Evolutionary conservation across 1,139 yeast genomes (phyloP), one percentile per base, ranked within the genome.

Genomic region (Kurtzmaniella natalensis): DNA sequence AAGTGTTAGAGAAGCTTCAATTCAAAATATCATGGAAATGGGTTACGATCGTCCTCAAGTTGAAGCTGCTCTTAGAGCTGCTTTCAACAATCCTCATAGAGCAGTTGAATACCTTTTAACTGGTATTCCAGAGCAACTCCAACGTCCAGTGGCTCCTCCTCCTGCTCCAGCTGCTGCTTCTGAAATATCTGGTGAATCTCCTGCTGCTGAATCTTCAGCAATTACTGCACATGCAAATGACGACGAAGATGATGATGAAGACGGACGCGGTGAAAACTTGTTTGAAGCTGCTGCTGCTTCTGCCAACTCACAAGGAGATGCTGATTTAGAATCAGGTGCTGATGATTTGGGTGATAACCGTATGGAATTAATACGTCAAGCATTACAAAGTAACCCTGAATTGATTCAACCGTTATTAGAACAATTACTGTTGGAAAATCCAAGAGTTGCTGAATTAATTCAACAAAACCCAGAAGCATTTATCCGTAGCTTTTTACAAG

Each of bases 41-140:
- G 98, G 98, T 10, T 94, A 87, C 56, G 88, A 84, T 34, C 78
- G 95, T 48, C 72, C 78, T 5, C 86, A 86, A 55, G 96, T 87
- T 19, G 94, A 87, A 60, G 75, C 78, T 28, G 98, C 99, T 0
- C 70, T 92, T 56, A 78, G 95, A 51, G 96, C 96, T 13, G 97
- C 98, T 0, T 92, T 81, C 64, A 92, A 92, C 61, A 89, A 92
- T 61, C 98, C 99, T 18, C 97, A 92, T 54, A 80, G 98, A 51
- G 99, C 99, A 0, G 97, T 89, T 5, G 98, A 94, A 56, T 89
- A 92, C 57, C 70, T 92, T 38, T 65, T 92, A 47, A 86, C 89
- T 28, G 97, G 97, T 4, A 78, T 92, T 35, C 97, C 97, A 25
- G 92, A 83, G 46, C 59, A 72, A 33, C 62, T 71, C 43, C 71